Base-by-base conservation (phyloP, 2,329 filamentous ascomycete species). In the Laburnicola sp. region DNA sequence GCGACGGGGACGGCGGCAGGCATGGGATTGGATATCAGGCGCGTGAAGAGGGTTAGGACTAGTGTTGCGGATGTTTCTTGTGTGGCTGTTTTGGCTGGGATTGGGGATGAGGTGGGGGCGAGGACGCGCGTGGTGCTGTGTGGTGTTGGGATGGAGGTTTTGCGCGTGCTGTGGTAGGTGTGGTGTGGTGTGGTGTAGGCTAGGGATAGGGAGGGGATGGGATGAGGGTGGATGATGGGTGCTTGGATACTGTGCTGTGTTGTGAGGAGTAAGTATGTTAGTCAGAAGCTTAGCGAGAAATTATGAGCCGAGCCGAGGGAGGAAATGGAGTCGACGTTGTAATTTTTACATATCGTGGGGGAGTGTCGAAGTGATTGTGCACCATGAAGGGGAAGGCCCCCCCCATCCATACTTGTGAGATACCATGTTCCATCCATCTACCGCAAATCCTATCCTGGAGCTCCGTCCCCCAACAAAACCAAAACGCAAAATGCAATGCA, bases 21-120 rank as follows among this genome's bases (percentile, higher is more conserved):
- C 56, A 65, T 38, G 8, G 26, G n/a, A 26, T n/a, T 77, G 10
- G 47, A 62, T 0, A 60, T 78, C 5, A 62, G 56, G 48, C 65
- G 65, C 6, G 10, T 69, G 11, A 48, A 50, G 7, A 74, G 70
- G 47, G 51, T 64, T 10, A 74, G 68, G 52, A 82, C 79, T 21
- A 70, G 75, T 25, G 80, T 85, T 3, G 82, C 82, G 10, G 82
- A 85, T 68, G 76, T 82, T 16, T 79, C 81, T 2, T 75, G 75
- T 26, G 66, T 84, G 64, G 76, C 75, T n/a, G 56, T 77, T 2
- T 60, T 77, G n/a, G 55, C 56, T 2, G 10, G n/a, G 5, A 23
- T 8, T 9, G 56, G 44, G 4, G 36, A 31, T 4, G 44, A n/a
- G n/a, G n/a, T 3, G 22, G 37, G 2, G 38, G 36, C 6, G 35